Evolutionary conservation across 352 stramenopile genomes (phyloP).

Genomic region (Aphanomyces cochlioides): DNA sequence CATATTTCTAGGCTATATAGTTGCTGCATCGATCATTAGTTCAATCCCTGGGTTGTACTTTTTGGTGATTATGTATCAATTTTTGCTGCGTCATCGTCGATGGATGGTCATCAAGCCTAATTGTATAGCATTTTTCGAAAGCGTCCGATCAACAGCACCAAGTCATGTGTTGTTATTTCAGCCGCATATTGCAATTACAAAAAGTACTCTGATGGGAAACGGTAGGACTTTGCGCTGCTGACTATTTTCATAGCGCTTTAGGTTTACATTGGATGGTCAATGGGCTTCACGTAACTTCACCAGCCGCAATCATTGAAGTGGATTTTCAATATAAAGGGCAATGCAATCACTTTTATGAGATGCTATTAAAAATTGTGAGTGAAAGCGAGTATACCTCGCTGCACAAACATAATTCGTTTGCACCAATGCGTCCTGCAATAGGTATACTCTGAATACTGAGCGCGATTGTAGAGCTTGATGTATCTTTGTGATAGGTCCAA

Average conservation of each 20-base stretch:
- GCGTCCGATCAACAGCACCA: constrained; percentile 15
- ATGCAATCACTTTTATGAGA: constrained; percentile 1
- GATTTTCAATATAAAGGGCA: constrained; percentile 16
- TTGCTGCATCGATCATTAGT: constrained; percentile 20
- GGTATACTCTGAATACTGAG: constrained; percentile 3
- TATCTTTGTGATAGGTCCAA: neutral
- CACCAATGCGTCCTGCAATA: constrained; percentile 14
- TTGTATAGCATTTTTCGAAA: constrained; percentile 30
- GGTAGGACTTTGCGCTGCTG: neutral
- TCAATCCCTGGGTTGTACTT: constrained; percentile 21
- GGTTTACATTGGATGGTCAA: constrained; percentile 29
- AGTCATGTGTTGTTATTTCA: constrained; percentile 22
- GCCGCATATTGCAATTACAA: constrained; percentile 18
- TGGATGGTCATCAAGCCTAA: constrained; percentile 31
- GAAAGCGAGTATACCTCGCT: constrained; percentile 1
- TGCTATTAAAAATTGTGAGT: constrained; percentile 2
- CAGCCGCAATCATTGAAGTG: constrained; percentile 23
- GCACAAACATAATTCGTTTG: constrained; percentile 21
- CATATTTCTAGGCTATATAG: constrained; percentile 18
- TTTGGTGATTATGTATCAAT: constrained; percentile 25
- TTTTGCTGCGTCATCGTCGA: constrained; percentile 21
- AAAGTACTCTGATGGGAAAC: constrained; percentile 17
- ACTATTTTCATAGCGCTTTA: neutral
- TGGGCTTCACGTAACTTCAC: constrained; percentile 22
- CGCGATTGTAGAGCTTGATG: neutral